A percentile compares a stretch with the other conserved stretches of the same genome.
Evolutionary conservation across 495 filamentous ascomycete species (phyloP).

Genomic region (Daldinia bambusicola): DNA sequence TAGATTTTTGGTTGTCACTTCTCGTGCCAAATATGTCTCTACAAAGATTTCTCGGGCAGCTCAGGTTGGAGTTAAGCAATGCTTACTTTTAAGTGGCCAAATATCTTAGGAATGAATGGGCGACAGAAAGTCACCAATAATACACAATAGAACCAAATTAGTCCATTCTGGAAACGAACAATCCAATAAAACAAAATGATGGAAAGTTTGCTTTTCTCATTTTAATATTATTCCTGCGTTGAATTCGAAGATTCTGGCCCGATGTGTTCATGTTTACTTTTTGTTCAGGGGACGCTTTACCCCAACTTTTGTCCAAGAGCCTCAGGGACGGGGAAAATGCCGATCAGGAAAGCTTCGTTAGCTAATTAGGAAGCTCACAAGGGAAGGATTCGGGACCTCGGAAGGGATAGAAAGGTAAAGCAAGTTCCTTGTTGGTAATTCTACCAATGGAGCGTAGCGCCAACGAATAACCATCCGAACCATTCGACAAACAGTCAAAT

Average conservation of each 20-base stretch:
- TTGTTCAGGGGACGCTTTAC: slow-evolving; percentile 16
- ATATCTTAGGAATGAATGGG: neutral
- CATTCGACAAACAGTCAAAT: slow-evolving; percentile 22
- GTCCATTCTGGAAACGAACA: neutral
- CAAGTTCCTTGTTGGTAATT: slow-evolving; percentile 4
- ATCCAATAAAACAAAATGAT: neutral
- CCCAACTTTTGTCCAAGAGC: slow-evolving; percentile 29
- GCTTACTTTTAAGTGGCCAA: neutral
- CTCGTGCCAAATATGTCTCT: neutral
- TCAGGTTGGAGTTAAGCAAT: neutral
- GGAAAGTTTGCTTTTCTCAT: no score
- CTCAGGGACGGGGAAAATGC: slow-evolving; percentile 39
- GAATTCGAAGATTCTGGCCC: neutral
- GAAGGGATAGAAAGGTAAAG: neutral
- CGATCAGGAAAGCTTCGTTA: slow-evolving; percentile 21
- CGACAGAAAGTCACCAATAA: neutral
- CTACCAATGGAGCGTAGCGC: slow-evolving; percentile 26
- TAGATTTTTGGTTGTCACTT: no score
- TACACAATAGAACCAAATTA: neutral
- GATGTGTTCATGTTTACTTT: slow-evolving; percentile 18
- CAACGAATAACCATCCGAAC: slow-evolving; percentile 18
- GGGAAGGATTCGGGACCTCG: slow-evolving; percentile 25
- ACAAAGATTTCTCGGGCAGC: neutral
- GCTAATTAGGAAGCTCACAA: slow-evolving; percentile 38
- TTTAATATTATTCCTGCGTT: neutral